A percentile compares a stretch with the other conserved stretches of the same genome.
These are phyloP conservation scores for Chrysoporthe cubensis DNA, from an alignment of 2,329 filamentous ascomycete genomes.

Conservation along the genomic window DNA sequence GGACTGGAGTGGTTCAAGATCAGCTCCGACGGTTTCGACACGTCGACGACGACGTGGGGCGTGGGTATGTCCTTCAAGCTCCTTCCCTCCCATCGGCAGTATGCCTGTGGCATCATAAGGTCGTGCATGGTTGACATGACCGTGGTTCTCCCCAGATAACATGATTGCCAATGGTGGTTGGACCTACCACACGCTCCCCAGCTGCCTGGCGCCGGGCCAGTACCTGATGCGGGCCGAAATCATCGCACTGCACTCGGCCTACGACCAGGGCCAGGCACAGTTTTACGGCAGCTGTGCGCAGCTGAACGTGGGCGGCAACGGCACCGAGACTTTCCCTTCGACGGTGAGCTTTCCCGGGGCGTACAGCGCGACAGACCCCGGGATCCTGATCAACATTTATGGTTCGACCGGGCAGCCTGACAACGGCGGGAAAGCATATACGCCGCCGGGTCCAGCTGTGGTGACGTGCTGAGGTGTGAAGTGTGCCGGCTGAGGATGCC, in stretches of 20 bases:
- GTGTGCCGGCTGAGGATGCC: neutral
- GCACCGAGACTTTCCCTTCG: constrained; percentile 37
- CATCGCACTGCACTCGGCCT: constrained; percentile 56
- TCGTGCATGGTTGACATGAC: neutral
- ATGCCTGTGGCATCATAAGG: neutral
- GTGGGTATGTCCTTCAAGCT: constrained; percentile 35
- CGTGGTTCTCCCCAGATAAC: constrained; percentile 36
- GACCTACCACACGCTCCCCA: constrained; percentile 53
- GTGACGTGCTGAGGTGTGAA: constrained; percentile 36
- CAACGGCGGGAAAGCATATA: constrained; percentile 46
- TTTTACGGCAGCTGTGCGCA: constrained; percentile 52
- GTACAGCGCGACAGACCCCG: constrained; percentile 48
- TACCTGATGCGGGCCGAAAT: constrained; percentile 60
- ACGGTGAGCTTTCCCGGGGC: constrained; percentile 51
- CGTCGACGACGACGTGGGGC: constrained; percentile 49
- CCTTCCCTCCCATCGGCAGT: neutral
- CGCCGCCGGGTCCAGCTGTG: constrained; percentile 41
- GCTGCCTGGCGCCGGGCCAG: constrained; percentile 55
- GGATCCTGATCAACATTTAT: constrained; percentile 53
- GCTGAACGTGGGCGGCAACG: constrained; percentile 44
- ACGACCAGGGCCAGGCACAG: constrained; percentile 42
- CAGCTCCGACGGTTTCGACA: constrained; percentile 52
- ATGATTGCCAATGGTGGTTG: constrained; percentile 49
- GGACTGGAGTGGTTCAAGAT: constrained; percentile 60
- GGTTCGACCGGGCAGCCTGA: constrained; percentile 46